Conservation (phyloP, 2,329 filamentous ascomycete species). For the Aureobasidium sp. region DNA sequence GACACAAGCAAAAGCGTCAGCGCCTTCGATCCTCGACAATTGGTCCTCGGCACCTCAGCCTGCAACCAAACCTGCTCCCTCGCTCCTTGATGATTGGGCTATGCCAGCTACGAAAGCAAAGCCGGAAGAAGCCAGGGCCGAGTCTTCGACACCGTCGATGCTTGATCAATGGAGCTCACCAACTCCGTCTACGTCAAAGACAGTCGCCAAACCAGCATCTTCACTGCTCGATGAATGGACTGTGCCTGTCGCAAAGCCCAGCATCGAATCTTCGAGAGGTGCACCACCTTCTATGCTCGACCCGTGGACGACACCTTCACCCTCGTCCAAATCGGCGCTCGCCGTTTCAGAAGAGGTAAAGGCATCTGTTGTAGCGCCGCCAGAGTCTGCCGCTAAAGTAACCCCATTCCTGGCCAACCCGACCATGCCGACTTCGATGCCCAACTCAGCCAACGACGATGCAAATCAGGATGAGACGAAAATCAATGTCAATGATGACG, state of each 20-base stretch:
- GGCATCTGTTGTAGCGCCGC: too few species aligned
- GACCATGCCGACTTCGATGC: conserved; percentile 8
- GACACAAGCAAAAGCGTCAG: background rate
- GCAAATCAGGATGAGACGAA: background rate
- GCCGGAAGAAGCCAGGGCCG: background rate
- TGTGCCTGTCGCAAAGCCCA: background rate
- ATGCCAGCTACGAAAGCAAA: background rate
- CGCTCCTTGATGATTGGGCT: background rate
- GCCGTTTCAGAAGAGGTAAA: background rate
- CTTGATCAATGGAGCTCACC: conserved; percentile 7
- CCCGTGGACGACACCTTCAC: background rate
- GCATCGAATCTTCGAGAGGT: background rate
- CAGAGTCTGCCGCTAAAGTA: background rate
- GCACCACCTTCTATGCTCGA: conserved; percentile 10
- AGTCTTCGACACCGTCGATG: background rate
- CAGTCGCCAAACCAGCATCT: background rate
- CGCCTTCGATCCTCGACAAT: conserved; percentile 21
- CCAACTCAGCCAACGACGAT: background rate
- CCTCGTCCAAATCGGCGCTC: background rate
- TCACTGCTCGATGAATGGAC: background rate
- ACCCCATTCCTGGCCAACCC: conserved; percentile 1
- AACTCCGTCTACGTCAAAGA: background rate
- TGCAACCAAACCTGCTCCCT: background rate
- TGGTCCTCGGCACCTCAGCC: conserved; percentile 12
- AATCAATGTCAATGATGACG: background rate